Percentiles rank a stretch among this genome's conserved stretches.
phyloP scores from a whole-genome alignment of 306 rosid species.

The Cicer judaicum region DNA sequence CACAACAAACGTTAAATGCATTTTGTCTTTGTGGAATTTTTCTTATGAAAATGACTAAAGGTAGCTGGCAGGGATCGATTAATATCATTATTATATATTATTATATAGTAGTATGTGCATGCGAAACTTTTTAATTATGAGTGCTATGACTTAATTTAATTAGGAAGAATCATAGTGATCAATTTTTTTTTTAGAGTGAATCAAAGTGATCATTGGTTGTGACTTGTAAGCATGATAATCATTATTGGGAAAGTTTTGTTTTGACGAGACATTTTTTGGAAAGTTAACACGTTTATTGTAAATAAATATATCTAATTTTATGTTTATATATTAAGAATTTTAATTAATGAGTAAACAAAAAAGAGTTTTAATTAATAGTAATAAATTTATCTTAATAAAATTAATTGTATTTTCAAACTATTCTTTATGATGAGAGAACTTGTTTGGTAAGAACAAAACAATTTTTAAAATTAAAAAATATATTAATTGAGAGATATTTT shows the following conservation, averaged over 20 bases:
- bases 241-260: slow-evolving; percentile 29
- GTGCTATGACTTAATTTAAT: slow-evolving; percentile 30
- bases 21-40: neutral
- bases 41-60: slow-evolving; percentile 20
- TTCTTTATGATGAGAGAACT: no score
- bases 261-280: no score
- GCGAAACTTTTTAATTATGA: slow-evolving; percentile 40
- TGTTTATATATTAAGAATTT: no score
- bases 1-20: slow-evolving; percentile 9
- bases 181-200: neutral
- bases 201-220: slow-evolving; percentile 40
- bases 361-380: no score
- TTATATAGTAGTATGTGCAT: slow-evolving; percentile 17
- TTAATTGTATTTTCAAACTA: no score
- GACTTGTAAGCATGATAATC: slow-evolving; percentile 35
- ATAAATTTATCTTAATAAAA: no score
- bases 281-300: no score
- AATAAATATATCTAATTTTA: no score
- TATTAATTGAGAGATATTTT: no score
- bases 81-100: slow-evolving; percentile 13
- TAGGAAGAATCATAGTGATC: slow-evolving; percentile 40
- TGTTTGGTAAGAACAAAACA: no score
- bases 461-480: no score
- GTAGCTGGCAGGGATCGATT: neutral
- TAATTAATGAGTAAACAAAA: no score